These are phyloP conservation scores for Cryphonectria parasitica DNA, from an alignment of 2,329 filamentous ascomycete genomes.

Conservation along the genomic window DNA sequence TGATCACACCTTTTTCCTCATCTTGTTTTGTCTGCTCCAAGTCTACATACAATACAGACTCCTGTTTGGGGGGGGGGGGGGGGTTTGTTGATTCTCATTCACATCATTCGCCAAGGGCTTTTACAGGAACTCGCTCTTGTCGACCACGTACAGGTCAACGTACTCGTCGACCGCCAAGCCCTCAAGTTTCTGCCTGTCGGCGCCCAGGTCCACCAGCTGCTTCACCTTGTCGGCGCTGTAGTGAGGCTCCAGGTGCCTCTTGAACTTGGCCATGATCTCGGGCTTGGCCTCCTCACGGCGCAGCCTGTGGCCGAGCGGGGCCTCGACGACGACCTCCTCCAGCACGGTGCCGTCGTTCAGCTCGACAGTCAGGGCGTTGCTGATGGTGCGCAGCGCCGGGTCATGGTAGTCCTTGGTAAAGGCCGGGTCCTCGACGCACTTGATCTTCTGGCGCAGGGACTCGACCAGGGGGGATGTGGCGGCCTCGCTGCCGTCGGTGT, in stretches of 20 bases:
- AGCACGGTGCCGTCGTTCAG: slow-evolving; percentile 92
- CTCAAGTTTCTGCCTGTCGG: slow-evolving; percentile 76
- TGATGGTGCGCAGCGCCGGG: slow-evolving; percentile 90
- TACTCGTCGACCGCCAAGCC: slow-evolving; percentile 87
- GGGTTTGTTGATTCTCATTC: background rate
- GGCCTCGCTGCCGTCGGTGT: slow-evolving; percentile 89
- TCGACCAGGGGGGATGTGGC: slow-evolving; percentile 89
- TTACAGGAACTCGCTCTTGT: slow-evolving; percentile 30
- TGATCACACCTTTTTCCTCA: background rate
- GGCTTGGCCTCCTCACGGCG: slow-evolving; percentile 97
- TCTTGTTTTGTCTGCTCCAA: background rate
- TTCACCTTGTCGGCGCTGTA: slow-evolving; percentile 77
- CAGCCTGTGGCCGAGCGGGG: slow-evolving; percentile 88
- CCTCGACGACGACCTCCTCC: slow-evolving; percentile 89
- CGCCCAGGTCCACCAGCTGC: slow-evolving; percentile 79
- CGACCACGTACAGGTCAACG: slow-evolving; percentile 70
- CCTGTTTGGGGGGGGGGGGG: too few species aligned
- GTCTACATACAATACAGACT: background rate
- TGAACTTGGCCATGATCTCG: slow-evolving; percentile 93
- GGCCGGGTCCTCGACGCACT: slow-evolving; percentile 92
- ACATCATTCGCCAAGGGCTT: background rate
- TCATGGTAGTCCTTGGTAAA: slow-evolving; percentile 97
- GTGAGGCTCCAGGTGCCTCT: slow-evolving; percentile 86
- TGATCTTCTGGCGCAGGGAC: slow-evolving; percentile 89
- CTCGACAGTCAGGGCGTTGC: slow-evolving; percentile 93